A percentile compares a stretch with the other conserved stretches of the same genome.
phyloP scores from a whole-genome alignment of 1,284 basidiomycete genomes.

The Butyriboletus appendiculatus region DNA sequence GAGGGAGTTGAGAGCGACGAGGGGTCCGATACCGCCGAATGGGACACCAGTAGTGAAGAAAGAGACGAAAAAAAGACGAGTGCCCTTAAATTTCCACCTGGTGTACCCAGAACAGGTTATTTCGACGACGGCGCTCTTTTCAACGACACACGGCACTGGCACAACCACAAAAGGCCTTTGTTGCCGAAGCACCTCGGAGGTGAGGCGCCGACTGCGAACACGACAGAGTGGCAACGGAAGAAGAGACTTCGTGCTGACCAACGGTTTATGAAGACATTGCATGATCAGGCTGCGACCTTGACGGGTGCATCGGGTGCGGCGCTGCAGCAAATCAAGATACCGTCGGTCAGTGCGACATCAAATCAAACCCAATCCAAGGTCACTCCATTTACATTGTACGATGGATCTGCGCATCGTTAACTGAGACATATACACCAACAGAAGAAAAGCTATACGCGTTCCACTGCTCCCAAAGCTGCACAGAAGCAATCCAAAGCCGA shows the following conservation, averaged over 20 bases:
- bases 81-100: neutral
- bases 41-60: conserved; percentile 26
- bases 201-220: conserved; percentile 31
- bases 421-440: conserved; percentile 3
- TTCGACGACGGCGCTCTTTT: conserved; percentile 48
- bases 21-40: conserved; percentile 21
- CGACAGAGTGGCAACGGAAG: conserved; percentile 38
- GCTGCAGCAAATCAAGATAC: conserved; percentile 55
- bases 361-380: conserved; percentile 17
- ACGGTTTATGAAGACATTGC: conserved; percentile 54
- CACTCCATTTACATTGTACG: neutral
- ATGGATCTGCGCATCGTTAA: neutral
- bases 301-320: conserved; percentile 58
- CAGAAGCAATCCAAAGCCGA: conserved; percentile 29
- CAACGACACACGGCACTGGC: conserved; percentile 60
- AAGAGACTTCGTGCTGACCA: conserved; percentile 49
- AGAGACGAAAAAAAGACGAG: neutral
- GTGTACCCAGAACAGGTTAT: conserved; percentile 14
- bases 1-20: conserved; percentile 12
- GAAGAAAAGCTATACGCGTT: conserved; percentile 18
- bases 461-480: conserved; percentile 11
- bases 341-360: conserved; percentile 32
- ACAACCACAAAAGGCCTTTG: conserved; percentile 48
- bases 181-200: conserved; percentile 59
- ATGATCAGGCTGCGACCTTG: conserved; percentile 60